These are phyloP conservation scores for Trichoderma pleuroti DNA, from an alignment of 2,329 filamentous ascomycete genomes.

Conservation along the genomic window DNA sequence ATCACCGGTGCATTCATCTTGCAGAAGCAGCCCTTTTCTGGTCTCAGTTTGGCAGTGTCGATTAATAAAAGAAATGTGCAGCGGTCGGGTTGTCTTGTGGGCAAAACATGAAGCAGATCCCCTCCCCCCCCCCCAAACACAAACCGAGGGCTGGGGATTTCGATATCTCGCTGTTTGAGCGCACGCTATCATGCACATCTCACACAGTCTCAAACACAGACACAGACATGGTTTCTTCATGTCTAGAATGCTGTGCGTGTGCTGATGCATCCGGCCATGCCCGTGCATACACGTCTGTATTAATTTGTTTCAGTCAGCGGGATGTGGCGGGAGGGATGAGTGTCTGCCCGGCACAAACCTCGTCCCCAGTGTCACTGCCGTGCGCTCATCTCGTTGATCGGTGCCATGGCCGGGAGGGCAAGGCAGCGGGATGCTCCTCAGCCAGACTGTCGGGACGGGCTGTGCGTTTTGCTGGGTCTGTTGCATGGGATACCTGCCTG, in stretches of 20 bases:
- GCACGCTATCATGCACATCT: neutral
- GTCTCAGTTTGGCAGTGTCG: neutral
- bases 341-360: neutral
- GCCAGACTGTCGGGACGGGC: neutral
- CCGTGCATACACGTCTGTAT: neutral
- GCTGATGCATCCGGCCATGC: neutral
- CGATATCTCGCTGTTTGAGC: neutral
- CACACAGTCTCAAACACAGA: slow-evolving; percentile 8
- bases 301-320: neutral
- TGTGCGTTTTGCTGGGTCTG: neutral
- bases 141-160: neutral
- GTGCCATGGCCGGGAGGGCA: neutral
- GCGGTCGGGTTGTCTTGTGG: neutral
- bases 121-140: neutral
- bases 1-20: neutral
- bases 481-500: neutral
- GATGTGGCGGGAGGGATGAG: neutral
- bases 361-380: neutral
- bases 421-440: neutral
- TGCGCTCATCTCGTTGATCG: neutral
- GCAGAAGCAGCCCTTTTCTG: neutral
- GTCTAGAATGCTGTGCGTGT: neutral
- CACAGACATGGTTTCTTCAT: neutral
- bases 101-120: slow-evolving; percentile 4
- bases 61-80: neutral